Evolutionary conservation across 495 filamentous ascomycete species (phyloP).

Genomic region (Penicillium daleae): DNA sequence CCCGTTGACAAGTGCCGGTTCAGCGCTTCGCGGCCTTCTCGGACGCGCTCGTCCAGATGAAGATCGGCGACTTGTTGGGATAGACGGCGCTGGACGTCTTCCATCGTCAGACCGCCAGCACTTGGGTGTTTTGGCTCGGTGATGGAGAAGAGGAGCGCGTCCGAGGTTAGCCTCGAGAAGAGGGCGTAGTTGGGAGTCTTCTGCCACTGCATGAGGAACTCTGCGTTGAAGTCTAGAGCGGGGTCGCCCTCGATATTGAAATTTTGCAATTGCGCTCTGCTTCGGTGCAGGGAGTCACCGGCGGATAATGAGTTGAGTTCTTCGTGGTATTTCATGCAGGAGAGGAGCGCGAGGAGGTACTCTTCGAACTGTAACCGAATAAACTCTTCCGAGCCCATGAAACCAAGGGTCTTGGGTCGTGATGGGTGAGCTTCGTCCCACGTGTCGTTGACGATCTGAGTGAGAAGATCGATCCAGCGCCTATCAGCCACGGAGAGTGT

Average conservation of each 20-base stretch:
- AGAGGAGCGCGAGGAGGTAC: conserved; percentile 87
- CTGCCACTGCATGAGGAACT: conserved; percentile 77
- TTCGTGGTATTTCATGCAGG: conserved; percentile 85
- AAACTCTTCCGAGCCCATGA: conserved; percentile 96
- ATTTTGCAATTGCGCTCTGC: conserved; percentile 40
- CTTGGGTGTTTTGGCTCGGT: conserved; percentile 91
- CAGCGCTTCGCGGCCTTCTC: conserved; percentile 74
- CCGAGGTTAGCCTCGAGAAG: conserved; percentile 74
- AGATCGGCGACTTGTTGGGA: conserved; percentile 87
- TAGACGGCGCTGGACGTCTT: conserved; percentile 89
- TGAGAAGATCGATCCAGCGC: conserved; percentile 95
- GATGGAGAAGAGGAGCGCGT: conserved; percentile 90
- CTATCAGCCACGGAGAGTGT: conserved; percentile 83
- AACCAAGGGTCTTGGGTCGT: conserved; percentile 90
- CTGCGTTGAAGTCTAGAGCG: conserved; percentile 73
- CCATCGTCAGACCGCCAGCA: conserved; percentile 91
- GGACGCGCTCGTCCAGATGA: conserved; percentile 83
- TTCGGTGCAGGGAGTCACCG: conserved; percentile 35
- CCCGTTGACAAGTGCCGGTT: conserved; percentile 81
- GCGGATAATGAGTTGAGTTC: conserved; percentile 56
- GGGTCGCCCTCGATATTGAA: conserved; percentile 78
- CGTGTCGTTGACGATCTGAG: conserved; percentile 89
- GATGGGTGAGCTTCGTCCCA: conserved; percentile 93
- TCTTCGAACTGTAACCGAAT: conserved; percentile 98
- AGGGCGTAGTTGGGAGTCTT: conserved; percentile 86